Conservation (phyloP, 768 basidiomycete genomes). For the Lentinula edodes region DNA sequence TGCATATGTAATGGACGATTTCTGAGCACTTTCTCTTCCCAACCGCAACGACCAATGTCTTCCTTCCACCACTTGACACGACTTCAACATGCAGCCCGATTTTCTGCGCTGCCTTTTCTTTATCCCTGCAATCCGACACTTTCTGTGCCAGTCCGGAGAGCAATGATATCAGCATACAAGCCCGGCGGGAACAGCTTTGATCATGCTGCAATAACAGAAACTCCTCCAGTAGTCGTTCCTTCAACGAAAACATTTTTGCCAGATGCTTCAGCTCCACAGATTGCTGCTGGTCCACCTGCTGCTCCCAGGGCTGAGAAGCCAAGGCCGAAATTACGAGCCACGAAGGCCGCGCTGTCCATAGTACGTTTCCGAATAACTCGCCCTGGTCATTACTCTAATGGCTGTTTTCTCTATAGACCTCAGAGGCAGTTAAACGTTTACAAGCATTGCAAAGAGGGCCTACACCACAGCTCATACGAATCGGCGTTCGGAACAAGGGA, state of each 20-base stretch:
- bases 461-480: conserved; percentile 86
- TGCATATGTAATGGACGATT: not conserved
- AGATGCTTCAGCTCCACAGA: conserved; percentile 65
- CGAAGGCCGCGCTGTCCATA: conserved; percentile 74
- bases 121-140: conserved; percentile 26
- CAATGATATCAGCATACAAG: conserved; percentile 65
- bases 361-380: conserved; percentile 34
- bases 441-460: conserved; percentile 72
- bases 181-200: conserved; percentile 23
- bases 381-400: not conserved
- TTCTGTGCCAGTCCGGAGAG: conserved; percentile 40
- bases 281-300: conserved; percentile 67
- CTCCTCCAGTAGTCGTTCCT: conserved; percentile 50
- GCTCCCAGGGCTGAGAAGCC: conserved; percentile 54
- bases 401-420: conserved; percentile 48
- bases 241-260: conserved; percentile 39
- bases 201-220: conserved; percentile 25
- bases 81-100: conserved; percentile 25
- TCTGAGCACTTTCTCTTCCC: not conserved
- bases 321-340: conserved; percentile 59
- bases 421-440: conserved; percentile 69
- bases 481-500: conserved; percentile 95
- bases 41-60: conserved; percentile 9
- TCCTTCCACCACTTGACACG: conserved; percentile 23
- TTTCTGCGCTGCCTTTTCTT: conserved; percentile 24